These are phyloP conservation scores for Sugiyamaella castrensis DNA, from an alignment of 1,139 yeast genomes.

Conservation along the genomic window DNA sequence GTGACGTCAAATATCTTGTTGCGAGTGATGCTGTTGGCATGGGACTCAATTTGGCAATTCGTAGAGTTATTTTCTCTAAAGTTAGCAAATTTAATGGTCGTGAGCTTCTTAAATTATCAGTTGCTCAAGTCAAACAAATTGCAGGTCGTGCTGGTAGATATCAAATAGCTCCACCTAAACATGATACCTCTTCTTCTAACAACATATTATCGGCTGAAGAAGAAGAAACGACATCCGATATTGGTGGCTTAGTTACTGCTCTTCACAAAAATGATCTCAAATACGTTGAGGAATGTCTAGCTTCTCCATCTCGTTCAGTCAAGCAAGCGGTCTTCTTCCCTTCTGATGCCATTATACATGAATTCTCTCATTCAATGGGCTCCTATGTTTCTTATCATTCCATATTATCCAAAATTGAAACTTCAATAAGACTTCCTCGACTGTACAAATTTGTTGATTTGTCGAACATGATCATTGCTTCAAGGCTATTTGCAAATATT, in stretches of 20 bases:
- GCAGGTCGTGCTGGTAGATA: constrained; percentile 97
- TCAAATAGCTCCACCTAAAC: constrained; percentile 33
- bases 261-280: constrained; percentile 30
- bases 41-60: constrained; percentile 88
- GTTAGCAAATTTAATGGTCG: constrained; percentile 70
- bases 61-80: constrained; percentile 71
- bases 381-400: constrained; percentile 24
- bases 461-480: constrained; percentile 26
- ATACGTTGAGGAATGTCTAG: constrained; percentile 33
- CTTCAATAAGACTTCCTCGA: constrained; percentile 21
- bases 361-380: constrained; percentile 26
- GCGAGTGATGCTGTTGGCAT: constrained; percentile 98
- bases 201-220: constrained; percentile 51
- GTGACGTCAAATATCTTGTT: constrained; percentile 72
- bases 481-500: constrained; percentile 29
- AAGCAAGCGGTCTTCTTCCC: constrained; percentile 33
- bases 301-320: constrained; percentile 27
- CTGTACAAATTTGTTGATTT: constrained; percentile 28
- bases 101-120: constrained; percentile 46
- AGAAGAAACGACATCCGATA: too few relatives aligned
- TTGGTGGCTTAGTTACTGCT: constrained; percentile 33
- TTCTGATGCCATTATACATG: constrained; percentile 27
- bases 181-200: constrained; percentile 16
- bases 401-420: constrained; percentile 25
- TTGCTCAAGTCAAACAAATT: constrained; percentile 73